Percentiles rank a stretch among this genome's conserved stretches.
Conservation (phyloP, 148 eudicot genomes). For the Amaranthus palmeri region DNA sequence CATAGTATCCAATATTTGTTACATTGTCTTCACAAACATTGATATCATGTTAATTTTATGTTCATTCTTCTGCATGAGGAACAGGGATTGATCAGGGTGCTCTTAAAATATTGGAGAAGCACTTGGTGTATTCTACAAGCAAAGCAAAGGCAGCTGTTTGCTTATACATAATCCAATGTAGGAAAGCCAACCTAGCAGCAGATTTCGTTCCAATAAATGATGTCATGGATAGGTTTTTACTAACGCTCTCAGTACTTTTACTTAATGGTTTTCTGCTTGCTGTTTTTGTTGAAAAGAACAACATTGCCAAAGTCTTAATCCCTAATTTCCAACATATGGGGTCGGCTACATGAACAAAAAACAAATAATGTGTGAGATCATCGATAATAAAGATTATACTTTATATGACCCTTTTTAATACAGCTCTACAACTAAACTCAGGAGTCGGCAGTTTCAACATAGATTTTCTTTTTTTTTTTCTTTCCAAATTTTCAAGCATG, state of each 20-base stretch:
- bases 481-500: too few relatives aligned
- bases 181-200: slow-evolving; percentile 28
- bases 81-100: slow-evolving; percentile 48
- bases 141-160: slow-evolving; percentile 58
- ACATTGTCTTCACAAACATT: neutral
- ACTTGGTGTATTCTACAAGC: slow-evolving; percentile 64
- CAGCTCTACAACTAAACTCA: too few relatives aligned
- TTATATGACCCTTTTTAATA: too few relatives aligned
- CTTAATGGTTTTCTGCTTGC: neutral
- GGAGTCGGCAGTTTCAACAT: too few relatives aligned
- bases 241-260: neutral
- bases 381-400: too few relatives aligned
- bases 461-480: too few relatives aligned
- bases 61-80: slow-evolving; percentile 18
- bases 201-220: slow-evolving; percentile 44
- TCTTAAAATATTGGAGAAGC: slow-evolving; percentile 56
- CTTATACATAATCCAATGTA: slow-evolving; percentile 61
- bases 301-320: too few relatives aligned
- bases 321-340: too few relatives aligned
- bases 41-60: neutral
- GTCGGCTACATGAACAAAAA: too few relatives aligned
- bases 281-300: neutral
- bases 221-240: slow-evolving; percentile 57
- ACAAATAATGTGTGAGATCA: too few relatives aligned
- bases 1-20: neutral